Conservation (phyloP, 495 filamentous ascomycete species). For the Mytilinidion resinicola region DNA sequence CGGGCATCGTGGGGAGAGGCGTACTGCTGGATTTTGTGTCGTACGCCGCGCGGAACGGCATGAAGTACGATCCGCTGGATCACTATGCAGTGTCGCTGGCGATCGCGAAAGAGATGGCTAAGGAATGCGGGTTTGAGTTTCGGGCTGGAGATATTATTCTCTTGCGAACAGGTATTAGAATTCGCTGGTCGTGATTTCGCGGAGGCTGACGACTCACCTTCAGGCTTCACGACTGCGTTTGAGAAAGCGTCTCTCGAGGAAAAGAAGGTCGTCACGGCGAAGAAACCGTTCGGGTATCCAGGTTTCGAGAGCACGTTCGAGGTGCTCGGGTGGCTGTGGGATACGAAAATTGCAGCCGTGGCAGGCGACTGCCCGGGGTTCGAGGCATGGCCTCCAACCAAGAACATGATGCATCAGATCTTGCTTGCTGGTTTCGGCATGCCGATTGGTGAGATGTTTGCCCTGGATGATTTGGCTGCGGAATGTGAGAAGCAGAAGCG, state of each 20-base stretch:
- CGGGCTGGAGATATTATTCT: constrained; percentile 23
- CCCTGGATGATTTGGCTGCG: constrained; percentile 16
- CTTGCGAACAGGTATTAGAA: constrained; percentile 9
- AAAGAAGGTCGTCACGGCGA: constrained; percentile 14
- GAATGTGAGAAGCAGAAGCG: constrained; percentile 16
- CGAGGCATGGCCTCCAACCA: constrained; percentile 18
- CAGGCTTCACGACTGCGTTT: constrained; percentile 18
- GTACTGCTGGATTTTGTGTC: constrained; percentile 23
- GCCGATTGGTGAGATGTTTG: constrained; percentile 28
- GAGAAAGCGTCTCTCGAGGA: constrained; percentile 4
- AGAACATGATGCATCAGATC: constrained; percentile 16
- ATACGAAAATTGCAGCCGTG: constrained; percentile 20
- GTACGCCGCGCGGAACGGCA: constrained; percentile 13
- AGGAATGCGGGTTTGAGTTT: constrained; percentile 18
- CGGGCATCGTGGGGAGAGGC: constrained; percentile 22
- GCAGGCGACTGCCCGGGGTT: constrained; percentile 22
- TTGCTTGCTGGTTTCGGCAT: constrained; percentile 24
- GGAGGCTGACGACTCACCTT: neutral
- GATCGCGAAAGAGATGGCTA: constrained; percentile 8
- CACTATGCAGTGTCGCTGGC: constrained; percentile 11
- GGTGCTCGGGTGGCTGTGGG: constrained; percentile 23
- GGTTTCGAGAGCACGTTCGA: constrained; percentile 16
- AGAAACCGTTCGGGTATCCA: constrained; percentile 19
- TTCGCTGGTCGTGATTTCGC: neutral
- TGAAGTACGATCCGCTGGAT: constrained; percentile 16